Base-by-base conservation (phyloP, 2,329 filamentous ascomycete species). In the Monosporascus sp. region DNA sequence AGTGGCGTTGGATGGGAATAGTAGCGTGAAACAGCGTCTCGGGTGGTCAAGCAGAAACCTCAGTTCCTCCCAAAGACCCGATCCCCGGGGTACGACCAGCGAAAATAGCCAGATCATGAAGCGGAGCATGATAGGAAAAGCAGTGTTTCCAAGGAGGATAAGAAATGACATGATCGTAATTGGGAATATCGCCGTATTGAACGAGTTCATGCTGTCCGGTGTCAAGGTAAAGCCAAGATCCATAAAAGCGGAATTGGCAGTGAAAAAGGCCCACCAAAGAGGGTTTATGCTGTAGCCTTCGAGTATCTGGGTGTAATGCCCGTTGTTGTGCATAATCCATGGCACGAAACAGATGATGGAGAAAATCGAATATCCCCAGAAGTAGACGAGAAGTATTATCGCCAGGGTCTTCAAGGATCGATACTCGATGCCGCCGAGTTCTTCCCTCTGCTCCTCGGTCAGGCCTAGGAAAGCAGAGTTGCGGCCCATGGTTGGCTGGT, bases 381-480 rank as follows among this genome's bases (percentile, higher is more conserved):
- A 97, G 70, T 97, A 99, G 7, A 73, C 74, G 3, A 88, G 78
- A 20, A 97, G 75, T 31, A 97, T 84, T 27, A 90, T 67, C 1
- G 89, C 89, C 47, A 99, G 73, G 2, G 90, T 90, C 69, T 96
- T 95, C 55, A 99, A 70, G 0, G 93, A 89, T 6, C 94, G 86
- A 65, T 99, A 99, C 69, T 99, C 94, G 57, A 99, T 96, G 20
- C 94, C 94, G 11, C 94, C 94, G 2, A 99, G 74, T 70, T 99
- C 94, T 66, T 99, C 92, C 59, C 94, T 83, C 70, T 99, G 91
- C 58, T 94, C 90, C 60, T 96, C 88, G 0, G 88, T 89, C 58
- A 99, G 71, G 60, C 92, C 90, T 14, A 94, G 80, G 65, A 97
- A 99, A 38, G 89, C 87, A 11, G 93, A 97, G 68, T 99, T 99